Base-by-base conservation (phyloP, 768 basidiomycete species). In the Auricularia heimuer region DNA sequence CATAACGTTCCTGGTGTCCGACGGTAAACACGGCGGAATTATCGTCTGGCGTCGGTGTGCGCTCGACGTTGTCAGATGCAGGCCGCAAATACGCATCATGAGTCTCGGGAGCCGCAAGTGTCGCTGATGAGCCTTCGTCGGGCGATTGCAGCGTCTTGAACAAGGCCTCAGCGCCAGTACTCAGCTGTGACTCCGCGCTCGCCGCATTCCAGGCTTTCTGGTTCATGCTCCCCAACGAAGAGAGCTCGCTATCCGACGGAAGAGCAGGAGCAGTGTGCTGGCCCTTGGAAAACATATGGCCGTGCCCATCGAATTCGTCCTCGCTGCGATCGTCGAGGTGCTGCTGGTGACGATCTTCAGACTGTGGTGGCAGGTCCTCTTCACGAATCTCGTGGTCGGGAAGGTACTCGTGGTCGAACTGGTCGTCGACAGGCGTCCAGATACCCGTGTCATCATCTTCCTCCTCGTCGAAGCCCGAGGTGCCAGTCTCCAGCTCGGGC, bases 141-240 rank as follows among this genome's bases (percentile, higher is more conserved):
- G 47, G 47, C 0, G 47, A 51, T 21, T 51, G 47, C 18, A 51
- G 16, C 18, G 74, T 75, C 64, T 74, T 75, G 65, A 85, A 81
- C 54, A 84, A 70, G 37, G 75, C 80, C 65, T 82, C 79, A 1
- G 82, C 81, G 11, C 80, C 82, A n/a, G 71, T 69, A 65, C 82
- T 84, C 64, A 81, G 64, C 62, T 51, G 54, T 18, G 60, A 54
- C 21, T 51, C 42, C 3, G 58, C 69, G 18, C 54, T 69, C 72
- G 14, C 71, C 68, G 45, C 63, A 67, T 14, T 78, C 77, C 47
- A 51, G 8, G 77, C 79, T 42, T 78, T 76, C 78, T 79, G 79
- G 42, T 74, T 68, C 18, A 75, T 73, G 60, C 77, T 72, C 4
- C 71, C 77, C 4, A 81, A 71, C 16, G 80, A 77, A 0, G 82